These are phyloP conservation scores for Penicillium parvum DNA, from an alignment of 495 filamentous ascomycete species.

Conservation along the genomic window DNA sequence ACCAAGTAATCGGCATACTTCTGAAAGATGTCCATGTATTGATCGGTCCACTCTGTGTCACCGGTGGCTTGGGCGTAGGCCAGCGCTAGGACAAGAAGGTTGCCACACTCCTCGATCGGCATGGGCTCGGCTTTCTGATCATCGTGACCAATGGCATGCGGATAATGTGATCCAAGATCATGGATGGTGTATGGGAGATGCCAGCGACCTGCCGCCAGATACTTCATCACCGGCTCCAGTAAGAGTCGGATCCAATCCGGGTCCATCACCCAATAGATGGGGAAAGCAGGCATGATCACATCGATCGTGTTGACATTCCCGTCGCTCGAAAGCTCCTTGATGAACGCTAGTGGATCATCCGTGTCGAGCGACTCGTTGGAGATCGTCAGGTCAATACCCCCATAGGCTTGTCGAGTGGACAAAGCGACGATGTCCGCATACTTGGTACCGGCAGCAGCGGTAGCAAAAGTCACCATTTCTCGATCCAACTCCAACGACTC, in stretches of 20 bases:
- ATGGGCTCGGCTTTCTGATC: conserved; percentile 41
- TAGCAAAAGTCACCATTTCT: conserved; percentile 26
- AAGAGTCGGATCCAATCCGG: conserved; percentile 47
- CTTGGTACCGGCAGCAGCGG: conserved; percentile 32
- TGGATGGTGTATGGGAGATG: conserved; percentile 41
- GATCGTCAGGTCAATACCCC: conserved; percentile 45
- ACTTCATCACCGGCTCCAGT: conserved; percentile 47
- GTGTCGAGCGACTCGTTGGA: conserved; percentile 39
- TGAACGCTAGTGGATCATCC: conserved; percentile 41
- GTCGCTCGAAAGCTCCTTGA: conserved; percentile 51
- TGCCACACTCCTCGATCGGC: conserved; percentile 47
- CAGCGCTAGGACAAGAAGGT: conserved; percentile 41
- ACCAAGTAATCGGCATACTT: conserved; percentile 51
- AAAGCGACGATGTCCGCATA: conserved; percentile 47
- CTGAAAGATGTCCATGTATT: conserved; percentile 33
- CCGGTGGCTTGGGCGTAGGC: conserved; percentile 42
- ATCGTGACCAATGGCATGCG: conserved; percentile 47
- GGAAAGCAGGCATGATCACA: conserved; percentile 47
- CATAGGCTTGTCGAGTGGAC: conserved; percentile 47
- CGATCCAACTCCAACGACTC: conserved; percentile 35
- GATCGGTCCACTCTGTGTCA: conserved; percentile 30
- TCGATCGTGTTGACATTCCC: conserved; percentile 53
- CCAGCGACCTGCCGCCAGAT: conserved; percentile 45
- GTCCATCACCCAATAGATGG: conserved; percentile 46
- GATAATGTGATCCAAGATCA: conserved; percentile 44